Base-by-base conservation (phyloP, 106 monocot species). In the Apostasia ramifera region DNA sequence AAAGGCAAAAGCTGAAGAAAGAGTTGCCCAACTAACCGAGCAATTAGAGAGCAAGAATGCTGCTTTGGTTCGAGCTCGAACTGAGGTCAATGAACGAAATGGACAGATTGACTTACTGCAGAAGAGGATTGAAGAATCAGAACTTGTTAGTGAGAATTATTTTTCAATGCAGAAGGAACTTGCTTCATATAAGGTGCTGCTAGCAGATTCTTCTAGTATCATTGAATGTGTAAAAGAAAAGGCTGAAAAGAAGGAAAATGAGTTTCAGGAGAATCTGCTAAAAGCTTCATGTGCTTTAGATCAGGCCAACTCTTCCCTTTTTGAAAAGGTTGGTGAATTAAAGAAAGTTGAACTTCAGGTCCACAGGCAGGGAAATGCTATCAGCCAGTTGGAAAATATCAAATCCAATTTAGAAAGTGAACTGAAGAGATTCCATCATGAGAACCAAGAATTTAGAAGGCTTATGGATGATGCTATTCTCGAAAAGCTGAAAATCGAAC, bases 231-330 rank as follows among this genome's bases (percentile, higher is more conserved):
- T 83, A n/a, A 81, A 77, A 62, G 63, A 69, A 61, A 64, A 79
- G 74, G 76, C 79, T 71, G 63, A 46, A 71, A 54, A 51, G 65
- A 83, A 70, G 76, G 85, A 88, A 75, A 71, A 45, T 11, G 55
- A 60, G 14, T 48, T 82, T 2, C 38, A 72, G 12, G 72, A 81
- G 43, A 68, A 79, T 44, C 55, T 86, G 14, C 58, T 7, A 66
- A 79, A 63, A 57, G 66, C 70, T 13, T 71, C 70, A 57, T 63
- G 57, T 66, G 81, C 53, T 46, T 67, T 86, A 48, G 75, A 83
- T 1, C 48, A 59, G 66, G 61, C 78, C 71, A 85, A 85, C 69
- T 66, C 51, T 81, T 70, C 53, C 67, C 12, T 84, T 63, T 54
- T 59, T 63, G 76, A 83, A 70, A 82, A 78, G 69, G 69, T 53